Conservation (phyloP, 2,329 filamentous ascomycete genomes). For the Trichoderma oligosporum region DNA sequence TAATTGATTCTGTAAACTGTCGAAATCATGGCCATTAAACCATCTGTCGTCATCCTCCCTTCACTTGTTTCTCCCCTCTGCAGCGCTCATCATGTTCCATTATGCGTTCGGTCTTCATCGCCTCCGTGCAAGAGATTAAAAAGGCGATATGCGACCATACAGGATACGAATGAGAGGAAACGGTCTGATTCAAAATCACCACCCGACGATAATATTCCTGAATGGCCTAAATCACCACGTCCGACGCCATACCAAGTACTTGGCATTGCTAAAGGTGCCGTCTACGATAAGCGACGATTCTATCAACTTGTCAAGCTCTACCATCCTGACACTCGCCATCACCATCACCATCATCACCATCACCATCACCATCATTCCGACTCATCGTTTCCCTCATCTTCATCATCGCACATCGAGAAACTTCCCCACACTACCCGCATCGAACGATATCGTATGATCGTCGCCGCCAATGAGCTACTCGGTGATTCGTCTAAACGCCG, state of each 20-base stretch:
- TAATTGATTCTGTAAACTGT: background rate
- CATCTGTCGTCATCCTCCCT: background rate
- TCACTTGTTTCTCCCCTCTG: background rate
- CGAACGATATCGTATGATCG: conserved; percentile 86
- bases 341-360: background rate
- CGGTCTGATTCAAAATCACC: conserved; percentile 8
- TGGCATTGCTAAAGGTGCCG: conserved; percentile 51
- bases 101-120: background rate
- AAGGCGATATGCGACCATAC: conserved; percentile 9
- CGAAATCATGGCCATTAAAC: conserved; percentile 13
- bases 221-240: conserved; percentile 46
- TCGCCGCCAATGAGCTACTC: conserved; percentile 83
- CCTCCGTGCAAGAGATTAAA: background rate
- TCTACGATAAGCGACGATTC: conserved; percentile 80
- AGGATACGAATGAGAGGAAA: background rate
- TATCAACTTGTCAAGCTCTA: conserved; percentile 94
- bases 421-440: conserved; percentile 57
- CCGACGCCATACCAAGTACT: conserved; percentile 93
- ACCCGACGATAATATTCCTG: conserved; percentile 21
- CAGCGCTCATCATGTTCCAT: background rate
- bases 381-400: conserved; percentile 4
- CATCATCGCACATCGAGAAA: conserved; percentile 1
- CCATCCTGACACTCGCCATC: conserved; percentile 69
- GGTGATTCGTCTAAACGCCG: conserved; percentile 73
- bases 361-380: background rate